Evolutionary conservation across 1,139 yeast species (phyloP), one percentile per base, ranked within the genome.

Genomic region (Diutina pseudorugosa): DNA sequence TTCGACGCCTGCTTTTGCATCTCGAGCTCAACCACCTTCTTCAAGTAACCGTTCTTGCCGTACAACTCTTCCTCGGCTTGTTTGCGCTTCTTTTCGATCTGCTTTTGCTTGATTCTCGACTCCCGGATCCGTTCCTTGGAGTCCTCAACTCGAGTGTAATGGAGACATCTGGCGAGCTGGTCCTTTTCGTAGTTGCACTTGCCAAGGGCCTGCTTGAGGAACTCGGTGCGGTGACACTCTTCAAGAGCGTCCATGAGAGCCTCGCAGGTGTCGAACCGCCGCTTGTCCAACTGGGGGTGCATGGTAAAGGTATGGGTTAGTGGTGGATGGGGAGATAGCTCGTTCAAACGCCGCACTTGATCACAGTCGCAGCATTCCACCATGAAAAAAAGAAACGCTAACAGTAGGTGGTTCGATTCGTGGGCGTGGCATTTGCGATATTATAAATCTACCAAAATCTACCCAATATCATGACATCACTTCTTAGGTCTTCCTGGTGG

Each of bases 211-310:
- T 86, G 81, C 60, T 80, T 77, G 57, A 86, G 61, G 59, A 83
- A 85, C 55, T 83, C 86, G 56, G 77, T 79, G 56, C 81, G 75
- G 62, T 91, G 97, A 65, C 98, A 93, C 63, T 87, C 85, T 63
- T 91, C 96, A 14, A 93, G 76, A 0, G 96, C 96, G 58, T 84
- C 84, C 69, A 93, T 89, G 53, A 90, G 76, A 57, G 83, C 85
- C 52, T 80, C 83, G 66, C 98, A 93, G 41, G 85, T 70, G 53
- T 70, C 74, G 56, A 73, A 74, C 57, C 78, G 64, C 56, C 66
- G 67, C 56, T 66, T 70, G 60, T 74, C 79, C 58, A 74, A 65
- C 57, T 74, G 78, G 19, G 79, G 79, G 57, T 74, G 79, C 79
- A 74, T 74, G 12, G 48, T 27, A 9, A 16, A 3, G 41, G 41